Evolutionary conservation across 768 basidiomycete genomes (phyloP), one percentile per base, ranked within the genome.

Genomic region (Tephrocybe sp.): DNA sequence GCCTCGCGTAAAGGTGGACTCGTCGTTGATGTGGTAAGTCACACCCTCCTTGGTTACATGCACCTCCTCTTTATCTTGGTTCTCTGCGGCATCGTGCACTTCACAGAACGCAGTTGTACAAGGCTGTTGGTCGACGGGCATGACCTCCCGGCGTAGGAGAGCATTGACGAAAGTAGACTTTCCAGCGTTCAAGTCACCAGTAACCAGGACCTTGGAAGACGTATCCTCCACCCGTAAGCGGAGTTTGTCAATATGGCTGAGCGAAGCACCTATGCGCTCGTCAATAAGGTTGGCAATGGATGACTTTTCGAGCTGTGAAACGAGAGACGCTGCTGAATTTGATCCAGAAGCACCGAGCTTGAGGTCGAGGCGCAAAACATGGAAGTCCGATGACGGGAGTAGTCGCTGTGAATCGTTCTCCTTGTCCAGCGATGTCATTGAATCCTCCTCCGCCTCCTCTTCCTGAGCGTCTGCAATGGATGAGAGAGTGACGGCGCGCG

Each of bases 101-200:
- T 98, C 94, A 69, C 92, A 95, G 64, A 99, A 99, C 24, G 93
- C 85, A 23, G 93, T 93, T 0, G 97, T 99, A 67, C 94, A 91
- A 3, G 97, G 97, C 64, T 98, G 97, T 64, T 99, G 94, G 67
- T 99, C 97, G 52, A 94, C 86, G 7, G 97, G 94, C 88, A 99
- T 91, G 37, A 97, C 84, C 61, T 91, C 83, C 5, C 93, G 79
- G 39, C 93, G 78, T 4, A 99, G 82, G 27, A 99, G 75, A 4
- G 95, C 91, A 62, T 99, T 99, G 64, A 99, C 92, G 64, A 99
- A 91, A 0, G 97, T 98, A 16, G 94, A 97, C 70, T 99, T 99
- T 60, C 97, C 97, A 29, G 97, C 89, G 65, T 99, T 99, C 51
- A 99, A 78, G 65, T 99, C 97, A 52, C 97, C 97, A 19, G 97